Evolutionary conservation across 2,329 filamentous ascomycete species (phyloP).

Genomic region (Microascus cirrosus): DNA sequence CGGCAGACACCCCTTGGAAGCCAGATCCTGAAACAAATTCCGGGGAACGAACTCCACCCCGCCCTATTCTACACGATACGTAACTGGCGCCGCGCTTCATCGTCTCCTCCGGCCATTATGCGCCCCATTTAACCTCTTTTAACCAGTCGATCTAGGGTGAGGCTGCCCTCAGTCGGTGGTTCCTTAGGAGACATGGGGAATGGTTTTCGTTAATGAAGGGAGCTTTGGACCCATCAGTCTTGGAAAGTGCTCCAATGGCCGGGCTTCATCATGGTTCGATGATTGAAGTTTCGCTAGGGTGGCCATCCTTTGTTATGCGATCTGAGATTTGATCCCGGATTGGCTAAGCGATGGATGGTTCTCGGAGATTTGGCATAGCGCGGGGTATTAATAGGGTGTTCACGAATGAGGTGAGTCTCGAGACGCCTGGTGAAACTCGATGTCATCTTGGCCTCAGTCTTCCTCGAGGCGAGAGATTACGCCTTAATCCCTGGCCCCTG

Average conservation of each 20-base stretch:
- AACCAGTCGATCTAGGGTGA: neutral
- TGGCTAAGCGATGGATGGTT: neutral
- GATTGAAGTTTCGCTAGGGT: too few relatives aligned
- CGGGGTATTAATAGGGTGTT: neutral
- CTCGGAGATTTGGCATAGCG: neutral
- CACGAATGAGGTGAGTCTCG: neutral
- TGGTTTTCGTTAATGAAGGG: neutral
- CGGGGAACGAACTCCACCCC: neutral
- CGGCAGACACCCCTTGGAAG: neutral
- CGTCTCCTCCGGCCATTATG: neutral
- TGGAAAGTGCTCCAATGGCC: too few relatives aligned
- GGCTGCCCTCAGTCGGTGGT: neutral
- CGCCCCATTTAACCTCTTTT: slow-evolving; percentile 4
- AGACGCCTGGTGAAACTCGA: neutral
- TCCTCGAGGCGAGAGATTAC: neutral
- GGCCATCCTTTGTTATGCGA: slow-evolving; percentile 2
- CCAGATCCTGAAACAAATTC: slow-evolving; percentile 3
- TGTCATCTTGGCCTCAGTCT: neutral
- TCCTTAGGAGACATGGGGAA: neutral
- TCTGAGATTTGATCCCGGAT: neutral
- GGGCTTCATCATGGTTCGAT: neutral
- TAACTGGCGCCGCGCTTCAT: neutral
- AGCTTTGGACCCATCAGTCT: neutral
- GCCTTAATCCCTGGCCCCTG: neutral
- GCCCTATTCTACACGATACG: neutral